Conservation (phyloP, 2,329 filamentous ascomycete genomes). For the Exophiala viscosa region DNA sequence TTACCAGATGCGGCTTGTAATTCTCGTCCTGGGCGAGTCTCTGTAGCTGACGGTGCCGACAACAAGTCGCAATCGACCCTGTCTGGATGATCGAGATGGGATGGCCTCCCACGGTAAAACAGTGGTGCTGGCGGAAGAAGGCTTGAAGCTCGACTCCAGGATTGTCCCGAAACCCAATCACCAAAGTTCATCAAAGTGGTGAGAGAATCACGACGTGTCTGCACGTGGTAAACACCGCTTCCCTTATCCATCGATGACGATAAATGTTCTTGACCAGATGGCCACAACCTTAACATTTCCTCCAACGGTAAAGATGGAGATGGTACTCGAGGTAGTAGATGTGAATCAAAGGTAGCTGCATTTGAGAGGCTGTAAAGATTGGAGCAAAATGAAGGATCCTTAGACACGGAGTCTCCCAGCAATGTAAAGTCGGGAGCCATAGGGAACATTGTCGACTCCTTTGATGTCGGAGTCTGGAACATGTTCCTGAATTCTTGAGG, state of each 20-base stretch:
- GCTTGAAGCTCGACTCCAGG: conserved; percentile 4
- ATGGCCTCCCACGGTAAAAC: neutral
- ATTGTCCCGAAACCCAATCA: conserved; percentile 5
- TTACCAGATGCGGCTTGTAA: neutral
- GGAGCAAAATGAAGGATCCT: neutral
- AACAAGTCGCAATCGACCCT: conserved; percentile 16
- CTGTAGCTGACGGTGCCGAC: neutral
- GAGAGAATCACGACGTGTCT: conserved; percentile 2
- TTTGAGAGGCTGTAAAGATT: conserved; percentile 2
- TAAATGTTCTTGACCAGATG: neutral
- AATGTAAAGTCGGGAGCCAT: neutral
- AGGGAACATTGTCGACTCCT: neutral
- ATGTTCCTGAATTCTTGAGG: conserved; percentile 11
- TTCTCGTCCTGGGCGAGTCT: neutral
- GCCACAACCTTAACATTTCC: conserved; percentile 18
- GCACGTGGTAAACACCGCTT: neutral
- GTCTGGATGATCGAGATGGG: neutral
- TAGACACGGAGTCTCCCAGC: neutral
- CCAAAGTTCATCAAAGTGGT: conserved; percentile 6
- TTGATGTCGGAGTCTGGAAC: neutral
- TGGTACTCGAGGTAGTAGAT: conserved; percentile 16
- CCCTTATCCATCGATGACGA: neutral
- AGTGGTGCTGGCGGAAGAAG: conserved; percentile 15
- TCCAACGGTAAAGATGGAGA: conserved; percentile 13
- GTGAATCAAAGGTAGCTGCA: conserved; percentile 3